phyloP scores from a whole-genome alignment of 2,329 filamentous ascomycete species.

The Neofusicoccum umdonicola region DNA sequence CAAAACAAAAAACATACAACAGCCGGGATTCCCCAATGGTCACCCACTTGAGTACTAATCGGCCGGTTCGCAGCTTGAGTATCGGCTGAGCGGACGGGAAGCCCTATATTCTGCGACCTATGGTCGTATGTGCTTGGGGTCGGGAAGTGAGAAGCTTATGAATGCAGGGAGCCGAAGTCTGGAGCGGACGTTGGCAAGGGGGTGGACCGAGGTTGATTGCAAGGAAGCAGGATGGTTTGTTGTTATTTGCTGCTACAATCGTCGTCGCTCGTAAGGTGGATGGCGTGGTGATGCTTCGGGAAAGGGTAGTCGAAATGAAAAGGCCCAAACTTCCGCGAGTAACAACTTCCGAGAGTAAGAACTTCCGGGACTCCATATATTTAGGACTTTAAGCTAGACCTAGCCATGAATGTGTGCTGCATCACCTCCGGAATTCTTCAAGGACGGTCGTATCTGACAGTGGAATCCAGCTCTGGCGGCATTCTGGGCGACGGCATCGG shows the following conservation, averaged over 20 bases:
- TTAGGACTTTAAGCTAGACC: not conserved
- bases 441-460: not conserved
- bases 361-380: too few relatives aligned
- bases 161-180: too few relatives aligned
- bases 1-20: not conserved
- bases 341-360: too few relatives aligned
- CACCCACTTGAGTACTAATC: conserved; percentile 2
- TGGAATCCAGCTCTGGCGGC: not conserved
- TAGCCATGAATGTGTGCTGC: not conserved
- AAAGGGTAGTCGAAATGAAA: too few relatives aligned
- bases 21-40: not conserved
- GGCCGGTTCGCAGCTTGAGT: not conserved
- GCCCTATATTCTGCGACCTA: not conserved
- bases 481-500: not conserved
- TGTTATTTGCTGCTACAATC: too few relatives aligned
- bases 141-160: not conserved
- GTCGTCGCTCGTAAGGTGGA: too few relatives aligned
- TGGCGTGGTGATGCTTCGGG: too few relatives aligned
- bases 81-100: not conserved
- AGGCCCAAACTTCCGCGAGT: too few relatives aligned
- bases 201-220: too few relatives aligned
- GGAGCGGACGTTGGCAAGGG: too few relatives aligned
- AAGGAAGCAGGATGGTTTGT: not conserved
- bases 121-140: not conserved
- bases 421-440: not conserved